Percentiles rank a stretch among this genome's conserved stretches.
These are phyloP conservation scores for Candolleomyces eurysporus DNA, from an alignment of 768 basidiomycete species.

Conservation along the genomic window DNA sequence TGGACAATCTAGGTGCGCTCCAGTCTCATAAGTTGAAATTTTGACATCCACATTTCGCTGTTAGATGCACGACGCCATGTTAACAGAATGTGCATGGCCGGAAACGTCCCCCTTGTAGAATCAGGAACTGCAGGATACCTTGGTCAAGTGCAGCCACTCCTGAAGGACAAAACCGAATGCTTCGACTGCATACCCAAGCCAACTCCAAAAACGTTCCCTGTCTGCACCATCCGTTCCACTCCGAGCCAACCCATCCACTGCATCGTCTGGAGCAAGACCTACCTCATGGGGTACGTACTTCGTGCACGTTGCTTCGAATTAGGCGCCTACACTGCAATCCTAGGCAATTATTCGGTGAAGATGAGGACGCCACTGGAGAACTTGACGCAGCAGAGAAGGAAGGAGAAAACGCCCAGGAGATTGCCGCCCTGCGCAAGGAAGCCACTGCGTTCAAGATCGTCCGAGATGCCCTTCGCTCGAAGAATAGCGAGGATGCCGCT, in stretches of 20 bases:
- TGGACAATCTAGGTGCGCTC: constrained; percentile 87
- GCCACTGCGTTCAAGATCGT: constrained; percentile 86
- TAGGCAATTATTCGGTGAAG: constrained; percentile 94
- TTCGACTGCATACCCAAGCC: constrained; percentile 96
- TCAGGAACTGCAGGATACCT: constrained; percentile 96
- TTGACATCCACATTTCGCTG: neutral
- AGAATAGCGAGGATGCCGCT: constrained; percentile 48
- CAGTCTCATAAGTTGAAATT: neutral
- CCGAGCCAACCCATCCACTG: constrained; percentile 98
- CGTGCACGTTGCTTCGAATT: constrained; percentile 1
- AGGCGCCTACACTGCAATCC: constrained; percentile 4
- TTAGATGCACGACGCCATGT: constrained; percentile 92
- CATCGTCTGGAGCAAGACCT: constrained; percentile 98
- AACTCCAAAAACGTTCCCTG: constrained; percentile 91
- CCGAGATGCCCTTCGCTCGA: constrained; percentile 46
- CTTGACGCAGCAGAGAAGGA: constrained; percentile 89
- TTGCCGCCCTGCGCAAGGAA: constrained; percentile 88
- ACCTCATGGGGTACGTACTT: constrained; percentile 78
- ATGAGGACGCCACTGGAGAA: constrained; percentile 78
- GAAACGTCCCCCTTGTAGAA: constrained; percentile 86
- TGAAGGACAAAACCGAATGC: constrained; percentile 91
- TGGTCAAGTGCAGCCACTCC: constrained; percentile 92
- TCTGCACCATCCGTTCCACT: constrained; percentile 96
- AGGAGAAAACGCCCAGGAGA: constrained; percentile 94
- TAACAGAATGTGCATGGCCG: constrained; percentile 97